Evolutionary conservation across 805 yeast species (phyloP), one percentile per base, ranked within the genome.

Genomic region (Schwanniomyces pseudopolymorphus): DNA sequence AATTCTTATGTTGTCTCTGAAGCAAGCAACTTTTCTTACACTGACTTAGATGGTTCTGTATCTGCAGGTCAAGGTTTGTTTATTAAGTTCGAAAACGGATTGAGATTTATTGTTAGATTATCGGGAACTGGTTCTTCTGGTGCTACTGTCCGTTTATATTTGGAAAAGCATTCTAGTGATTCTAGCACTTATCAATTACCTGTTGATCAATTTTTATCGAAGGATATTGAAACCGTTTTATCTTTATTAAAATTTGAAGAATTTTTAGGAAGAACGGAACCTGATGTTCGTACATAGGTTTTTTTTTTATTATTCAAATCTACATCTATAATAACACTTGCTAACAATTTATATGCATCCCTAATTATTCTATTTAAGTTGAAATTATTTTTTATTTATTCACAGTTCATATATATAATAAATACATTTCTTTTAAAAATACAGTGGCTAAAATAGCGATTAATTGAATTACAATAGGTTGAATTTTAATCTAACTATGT

Each of bases 121-220:
- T 89, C 97, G 0, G 99, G 99, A 46, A 92, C 99, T 2, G 99
- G 99, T 13, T 90, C 97, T 1, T 85, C 96, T 1, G 99, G 99
- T 41, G 98, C 99, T 17, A 92, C 99, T 5, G 90, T 94, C 49
- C 82, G 99, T 67, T 76, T 92, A 56, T 92, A 92, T 70, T 72
- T 92, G 61, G 98, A 92, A 69, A 85, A 84, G 67, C 89, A 87
- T 71, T 81, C 87, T 21, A 56, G 66, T 40, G 94, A 89, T 60
- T 58, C 67, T 42, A 51, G 79, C 16, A 76, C 75, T 35, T 80
- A 77, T 59, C 59, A 58, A 5, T 52, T 66, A 53, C 66, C 74
- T 40, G 92, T 90, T 10, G 86, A 86, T 55, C 84, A 83, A 40
- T 92, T 73, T 68, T 77, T 92, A 60, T 73, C 72, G 44, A 66